Conservation (phyloP, 352 stramenopile genomes). For the Peronospora farinosa region DNA sequence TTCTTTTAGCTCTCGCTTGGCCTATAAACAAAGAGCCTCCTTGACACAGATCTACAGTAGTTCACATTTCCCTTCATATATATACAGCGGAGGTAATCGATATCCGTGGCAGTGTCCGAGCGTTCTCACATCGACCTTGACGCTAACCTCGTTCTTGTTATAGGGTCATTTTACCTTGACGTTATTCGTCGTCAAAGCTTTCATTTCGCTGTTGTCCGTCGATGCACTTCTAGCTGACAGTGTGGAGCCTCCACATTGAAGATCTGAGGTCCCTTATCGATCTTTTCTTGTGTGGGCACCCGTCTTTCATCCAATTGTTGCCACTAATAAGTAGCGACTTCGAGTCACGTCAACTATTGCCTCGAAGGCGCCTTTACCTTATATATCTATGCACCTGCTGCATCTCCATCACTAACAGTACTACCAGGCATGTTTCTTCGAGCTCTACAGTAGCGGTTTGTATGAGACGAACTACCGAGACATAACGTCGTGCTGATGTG, state of each 20-base stretch:
- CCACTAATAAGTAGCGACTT: conserved; percentile 21
- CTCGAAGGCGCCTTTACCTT: background rate
- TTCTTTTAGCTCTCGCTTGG: conserved; percentile 70
- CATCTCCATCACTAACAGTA: conserved; percentile 3
- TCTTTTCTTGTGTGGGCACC: conserved; percentile 12
- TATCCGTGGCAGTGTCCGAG: conserved; percentile 52
- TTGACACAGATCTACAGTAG: conserved; percentile 77
- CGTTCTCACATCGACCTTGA: conserved; percentile 11
- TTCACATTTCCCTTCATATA: conserved; percentile 81
- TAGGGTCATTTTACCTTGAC: background rate
- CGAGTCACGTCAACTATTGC: conserved; percentile 3
- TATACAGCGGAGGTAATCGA: conserved; percentile 86
- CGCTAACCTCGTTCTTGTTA: conserved; percentile 25
- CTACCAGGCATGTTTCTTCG: conserved; percentile 14
- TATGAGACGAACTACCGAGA: conserved; percentile 8
- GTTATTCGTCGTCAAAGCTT: conserved; percentile 28
- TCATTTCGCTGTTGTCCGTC: conserved; percentile 35
- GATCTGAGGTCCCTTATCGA: conserved; percentile 11
- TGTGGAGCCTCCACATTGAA: conserved; percentile 17
- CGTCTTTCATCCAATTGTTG: conserved; percentile 20
- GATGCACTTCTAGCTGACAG: conserved; percentile 65
- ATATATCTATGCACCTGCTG: conserved; percentile 9
- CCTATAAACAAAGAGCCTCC: conserved; percentile 52
- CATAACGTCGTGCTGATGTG: too few relatives aligned
- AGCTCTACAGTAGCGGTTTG: conserved; percentile 2